Evolutionary conservation across 164 flowering plant genomes (phyloP), one percentile per base, ranked within the genome.

Genomic region (Magnolia changhungtana): DNA sequence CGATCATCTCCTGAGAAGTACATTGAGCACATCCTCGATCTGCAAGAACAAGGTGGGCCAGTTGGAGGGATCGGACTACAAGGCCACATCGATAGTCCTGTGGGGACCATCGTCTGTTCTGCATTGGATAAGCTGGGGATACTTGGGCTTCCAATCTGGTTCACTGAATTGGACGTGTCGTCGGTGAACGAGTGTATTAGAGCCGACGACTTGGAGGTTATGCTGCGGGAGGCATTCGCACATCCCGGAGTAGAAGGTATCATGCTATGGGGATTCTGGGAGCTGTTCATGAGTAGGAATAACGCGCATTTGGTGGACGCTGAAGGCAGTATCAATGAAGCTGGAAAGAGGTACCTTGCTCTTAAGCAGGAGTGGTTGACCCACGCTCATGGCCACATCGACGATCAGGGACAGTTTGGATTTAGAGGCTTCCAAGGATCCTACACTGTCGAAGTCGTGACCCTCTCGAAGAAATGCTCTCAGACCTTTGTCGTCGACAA

Each of bases 211-310:
- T 78, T 96, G 80, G 99, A 96, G 79, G 98, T 93, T 20, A 96
- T 96, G 96, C 90, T 96, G 18, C 86, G 98, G 29, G 98, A 95
- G 77, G 88, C 80, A 49, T 93, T 81, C 79, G 98, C 98, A 2
- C 96, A 93, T 80, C 97, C 98, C 14, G 89, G 94, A 0, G 97
- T 93, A 10, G 97, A 95, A 3, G 98, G 98, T 2, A 76, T 95
- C 18, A 82, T 95, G 93, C 79, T 95, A 13, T 95, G 99, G 99
- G 98, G 99, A 77, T 95, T 95, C 74, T 95, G 99, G 99, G 99
- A 95, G 86, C 72, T 93, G 82, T 93, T 93, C 79, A 95, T 95
- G 98, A 88, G 94, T 84, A 76, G 98, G 14, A 88, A 88, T 3
- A 84, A 92, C 78, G 79, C 92, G 0, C 91, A 92, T 69, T 81